A percentile compares a stretch with the other conserved stretches of the same genome.
Evolutionary conservation across 352 stramenopile species (phyloP).

Genomic region (Phytophthora fragariaefolia): DNA sequence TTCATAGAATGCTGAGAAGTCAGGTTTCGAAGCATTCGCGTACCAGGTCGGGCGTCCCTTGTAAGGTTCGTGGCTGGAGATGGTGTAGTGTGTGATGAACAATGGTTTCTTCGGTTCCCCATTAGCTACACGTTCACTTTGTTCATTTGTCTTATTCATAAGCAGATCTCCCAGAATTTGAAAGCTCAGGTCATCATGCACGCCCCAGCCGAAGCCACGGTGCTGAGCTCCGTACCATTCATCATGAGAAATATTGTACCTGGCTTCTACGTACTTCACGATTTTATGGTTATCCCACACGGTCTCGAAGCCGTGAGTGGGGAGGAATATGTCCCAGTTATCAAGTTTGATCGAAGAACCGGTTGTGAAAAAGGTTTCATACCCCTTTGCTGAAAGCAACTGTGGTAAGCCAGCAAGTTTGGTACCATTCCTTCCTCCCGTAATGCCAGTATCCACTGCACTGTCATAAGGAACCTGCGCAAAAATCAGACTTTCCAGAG

Average conservation of each 20-base stretch:
- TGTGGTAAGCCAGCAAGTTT: constrained; percentile 53
- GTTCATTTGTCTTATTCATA: constrained; percentile 38
- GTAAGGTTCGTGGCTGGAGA: constrained; percentile 47
- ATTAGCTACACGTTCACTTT: neutral
- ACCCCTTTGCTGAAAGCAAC: constrained; percentile 55
- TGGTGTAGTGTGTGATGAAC: constrained; percentile 16
- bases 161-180: constrained; percentile 48
- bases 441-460: constrained; percentile 41
- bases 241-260: neutral
- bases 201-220: constrained; percentile 34
- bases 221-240: neutral
- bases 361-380: constrained; percentile 48
- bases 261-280: neutral
- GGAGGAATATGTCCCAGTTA: constrained; percentile 48
- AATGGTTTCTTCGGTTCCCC: constrained; percentile 3
- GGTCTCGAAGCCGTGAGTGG: constrained; percentile 18
- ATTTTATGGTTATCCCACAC: neutral
- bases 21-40: constrained; percentile 25
- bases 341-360: constrained; percentile 46
- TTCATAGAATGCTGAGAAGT: constrained; percentile 41
- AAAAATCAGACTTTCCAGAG: constrained; percentile 60
- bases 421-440: constrained; percentile 29
- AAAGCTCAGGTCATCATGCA: constrained; percentile 55
- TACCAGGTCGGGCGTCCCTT: constrained; percentile 43
- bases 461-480: constrained; percentile 56